A percentile compares a stretch with the other conserved stretches of the same genome.
Evolutionary conservation across 1,284 basidiomycete species (phyloP).

Genomic region (Inonotus obliquus): DNA sequence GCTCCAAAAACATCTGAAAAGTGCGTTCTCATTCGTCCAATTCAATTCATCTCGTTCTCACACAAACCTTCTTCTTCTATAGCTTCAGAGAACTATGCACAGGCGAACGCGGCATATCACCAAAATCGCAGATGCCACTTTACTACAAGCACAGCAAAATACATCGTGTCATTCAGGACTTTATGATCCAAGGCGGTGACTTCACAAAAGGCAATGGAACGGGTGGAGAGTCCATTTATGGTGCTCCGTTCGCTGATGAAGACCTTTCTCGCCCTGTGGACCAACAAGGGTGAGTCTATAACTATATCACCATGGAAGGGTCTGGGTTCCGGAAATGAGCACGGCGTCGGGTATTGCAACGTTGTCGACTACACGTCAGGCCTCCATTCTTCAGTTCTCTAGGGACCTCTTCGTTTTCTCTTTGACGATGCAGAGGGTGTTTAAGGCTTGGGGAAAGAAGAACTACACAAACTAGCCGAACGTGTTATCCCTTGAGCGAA

Average conservation of each 20-base stretch:
- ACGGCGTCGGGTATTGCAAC: not conserved
- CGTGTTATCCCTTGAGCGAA: too few species aligned
- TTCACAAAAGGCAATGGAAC: constrained; percentile 75
- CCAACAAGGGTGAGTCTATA: constrained; percentile 43
- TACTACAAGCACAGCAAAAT: constrained; percentile 81
- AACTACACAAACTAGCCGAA: too few species aligned
- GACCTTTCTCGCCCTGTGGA: constrained; percentile 66
- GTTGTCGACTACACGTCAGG: not conserved
- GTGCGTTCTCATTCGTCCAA: constrained; percentile 38
- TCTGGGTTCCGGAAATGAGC: not conserved
- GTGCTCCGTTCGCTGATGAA: constrained; percentile 71
- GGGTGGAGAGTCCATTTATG: constrained; percentile 84
- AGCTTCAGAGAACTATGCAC: constrained; percentile 89
- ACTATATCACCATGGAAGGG: not conserved
- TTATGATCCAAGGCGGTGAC: constrained; percentile 88
- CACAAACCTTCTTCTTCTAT: constrained; percentile 3
- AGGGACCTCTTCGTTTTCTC: too few species aligned
- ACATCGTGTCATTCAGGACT: constrained; percentile 77
- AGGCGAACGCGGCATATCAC: constrained; percentile 75
- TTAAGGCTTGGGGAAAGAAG: too few species aligned
- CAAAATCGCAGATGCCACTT: constrained; percentile 57
- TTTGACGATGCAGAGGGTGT: too few species aligned
- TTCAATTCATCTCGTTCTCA: not conserved
- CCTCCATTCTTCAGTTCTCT: too few species aligned
- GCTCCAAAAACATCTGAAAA: constrained; percentile 87